These are phyloP conservation scores for Papiliotrema fonsecae DNA, from an alignment of 1,284 basidiomycete genomes.

Conservation along the genomic window DNA sequence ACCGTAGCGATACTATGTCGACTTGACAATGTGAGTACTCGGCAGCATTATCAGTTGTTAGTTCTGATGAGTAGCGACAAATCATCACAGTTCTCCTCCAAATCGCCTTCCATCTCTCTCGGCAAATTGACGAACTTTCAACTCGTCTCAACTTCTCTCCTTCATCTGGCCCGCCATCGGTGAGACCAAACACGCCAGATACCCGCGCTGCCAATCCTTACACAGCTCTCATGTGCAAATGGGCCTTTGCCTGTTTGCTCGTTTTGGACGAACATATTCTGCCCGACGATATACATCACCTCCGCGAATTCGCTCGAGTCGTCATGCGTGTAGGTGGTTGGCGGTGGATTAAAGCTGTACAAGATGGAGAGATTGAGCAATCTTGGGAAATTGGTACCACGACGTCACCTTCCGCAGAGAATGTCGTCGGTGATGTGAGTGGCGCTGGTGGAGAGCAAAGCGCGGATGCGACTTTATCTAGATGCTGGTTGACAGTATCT, in stretches of 20 bases:
- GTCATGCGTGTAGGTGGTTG: slow-evolving; percentile 58
- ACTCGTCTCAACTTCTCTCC: slow-evolving; percentile 6
- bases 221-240: slow-evolving; percentile 64
- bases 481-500: slow-evolving; percentile 78
- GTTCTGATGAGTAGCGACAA: slow-evolving; percentile 5
- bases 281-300: slow-evolving; percentile 68
- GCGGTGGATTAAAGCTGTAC: slow-evolving; percentile 29
- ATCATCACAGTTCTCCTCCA: slow-evolving; percentile 22
- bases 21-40: slow-evolving; percentile 27
- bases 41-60: neutral
- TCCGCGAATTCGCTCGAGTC: slow-evolving; percentile 72
- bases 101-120: slow-evolving; percentile 14
- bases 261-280: slow-evolving; percentile 66
- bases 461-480: slow-evolving; percentile 30
- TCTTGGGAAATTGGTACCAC: slow-evolving; percentile 3
- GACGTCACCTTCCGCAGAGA: neutral
- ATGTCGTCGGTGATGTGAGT: slow-evolving; percentile 3
- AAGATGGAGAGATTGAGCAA: slow-evolving; percentile 14
- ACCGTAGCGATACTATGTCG: slow-evolving; percentile 24
- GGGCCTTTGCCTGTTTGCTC: slow-evolving; percentile 77
- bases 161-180: slow-evolving; percentile 3
- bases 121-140: slow-evolving; percentile 2
- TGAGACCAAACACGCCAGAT: neutral
- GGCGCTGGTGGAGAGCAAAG: slow-evolving; percentile 4
- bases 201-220: slow-evolving; percentile 45